Evolutionary conservation across 129 eudicot species (phyloP).

Genomic region (Cynara cardunculus): DNA sequence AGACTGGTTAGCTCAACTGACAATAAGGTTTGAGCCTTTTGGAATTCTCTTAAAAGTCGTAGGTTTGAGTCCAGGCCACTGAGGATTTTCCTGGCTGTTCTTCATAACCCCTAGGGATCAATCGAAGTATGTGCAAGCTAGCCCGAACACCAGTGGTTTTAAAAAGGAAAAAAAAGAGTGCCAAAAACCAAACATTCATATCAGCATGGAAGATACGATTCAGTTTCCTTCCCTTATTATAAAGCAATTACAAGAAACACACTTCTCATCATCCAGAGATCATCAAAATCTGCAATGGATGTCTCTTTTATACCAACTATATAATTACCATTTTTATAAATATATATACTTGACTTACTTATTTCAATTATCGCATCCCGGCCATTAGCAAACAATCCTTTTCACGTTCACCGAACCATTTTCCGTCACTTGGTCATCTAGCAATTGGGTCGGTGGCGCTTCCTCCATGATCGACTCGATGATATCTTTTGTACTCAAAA

Average conservation of each 20-base stretch:
- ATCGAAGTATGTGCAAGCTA: no score
- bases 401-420: constrained; percentile 25
- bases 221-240: not conserved
- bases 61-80: no score
- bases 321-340: not conserved
- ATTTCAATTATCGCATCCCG: constrained; percentile 2
- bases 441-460: constrained; percentile 29
- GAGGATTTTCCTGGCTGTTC: no score
- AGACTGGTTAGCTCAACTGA: no score
- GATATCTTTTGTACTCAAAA: constrained; percentile 34
- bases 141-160: not conserved
- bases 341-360: constrained; percentile 13
- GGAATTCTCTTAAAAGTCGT: no score
- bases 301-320: constrained; percentile 11
- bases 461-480: constrained; percentile 34
- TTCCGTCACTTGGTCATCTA: constrained; percentile 22
- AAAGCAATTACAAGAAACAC: constrained; percentile 5
- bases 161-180: not conserved
- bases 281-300: constrained; percentile 17
- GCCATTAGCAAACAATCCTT: constrained; percentile 17
- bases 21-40: no score
- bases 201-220: not conserved
- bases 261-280: constrained; percentile 20
- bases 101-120: no score
- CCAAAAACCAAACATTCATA: not conserved